phyloP scores from a whole-genome alignment of 805 yeast species.

The Tanozyma kutaoensis region DNA sequence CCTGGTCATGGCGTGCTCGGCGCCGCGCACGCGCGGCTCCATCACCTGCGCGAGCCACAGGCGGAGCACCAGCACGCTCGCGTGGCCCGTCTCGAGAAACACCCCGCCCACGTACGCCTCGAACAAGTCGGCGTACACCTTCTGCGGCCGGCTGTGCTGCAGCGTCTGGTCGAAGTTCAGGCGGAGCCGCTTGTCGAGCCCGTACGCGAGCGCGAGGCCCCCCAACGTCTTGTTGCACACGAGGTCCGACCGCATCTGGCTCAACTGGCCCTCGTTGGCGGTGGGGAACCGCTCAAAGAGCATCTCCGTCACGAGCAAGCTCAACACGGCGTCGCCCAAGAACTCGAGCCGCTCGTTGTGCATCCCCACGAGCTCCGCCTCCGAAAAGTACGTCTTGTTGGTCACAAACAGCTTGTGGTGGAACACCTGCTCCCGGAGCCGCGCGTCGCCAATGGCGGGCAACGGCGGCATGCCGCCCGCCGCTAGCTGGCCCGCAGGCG shows the following conservation, averaged over 20 bases:
- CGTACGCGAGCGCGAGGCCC: slow-evolving; percentile 58
- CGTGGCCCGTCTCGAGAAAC: slow-evolving; percentile 38
- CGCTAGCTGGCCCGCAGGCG: background rate
- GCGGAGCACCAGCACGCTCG: slow-evolving; percentile 30
- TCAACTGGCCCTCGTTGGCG: slow-evolving; percentile 70
- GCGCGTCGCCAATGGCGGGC: slow-evolving; percentile 51
- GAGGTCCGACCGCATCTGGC: slow-evolving; percentile 53
- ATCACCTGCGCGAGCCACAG: slow-evolving; percentile 45
- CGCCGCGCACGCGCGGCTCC: slow-evolving; percentile 25
- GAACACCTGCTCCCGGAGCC: slow-evolving; percentile 58
- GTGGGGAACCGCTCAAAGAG: slow-evolving; percentile 54
- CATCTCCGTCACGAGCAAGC: slow-evolving; percentile 56
- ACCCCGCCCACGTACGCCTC: slow-evolving; percentile 93
- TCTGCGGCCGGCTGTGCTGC: slow-evolving; percentile 42
- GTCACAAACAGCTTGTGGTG: slow-evolving; percentile 66
- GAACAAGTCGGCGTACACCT: slow-evolving; percentile 76
- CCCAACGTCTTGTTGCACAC: slow-evolving; percentile 64
- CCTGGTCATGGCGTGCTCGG: slow-evolving; percentile 17
- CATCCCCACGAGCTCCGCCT: slow-evolving; percentile 40
- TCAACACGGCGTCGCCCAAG: slow-evolving; percentile 78
- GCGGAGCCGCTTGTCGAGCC: slow-evolving; percentile 44
- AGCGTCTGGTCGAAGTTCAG: slow-evolving; percentile 33
- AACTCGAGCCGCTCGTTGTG: slow-evolving; percentile 87
- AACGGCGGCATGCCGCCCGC: slow-evolving; percentile 42
- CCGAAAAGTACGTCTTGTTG: slow-evolving; percentile 41